A percentile compares a stretch with the other conserved stretches of the same genome.
Evolutionary conservation across 1,284 basidiomycete genomes (phyloP).

Genomic region (Phellopilus nigrolimitatus): DNA sequence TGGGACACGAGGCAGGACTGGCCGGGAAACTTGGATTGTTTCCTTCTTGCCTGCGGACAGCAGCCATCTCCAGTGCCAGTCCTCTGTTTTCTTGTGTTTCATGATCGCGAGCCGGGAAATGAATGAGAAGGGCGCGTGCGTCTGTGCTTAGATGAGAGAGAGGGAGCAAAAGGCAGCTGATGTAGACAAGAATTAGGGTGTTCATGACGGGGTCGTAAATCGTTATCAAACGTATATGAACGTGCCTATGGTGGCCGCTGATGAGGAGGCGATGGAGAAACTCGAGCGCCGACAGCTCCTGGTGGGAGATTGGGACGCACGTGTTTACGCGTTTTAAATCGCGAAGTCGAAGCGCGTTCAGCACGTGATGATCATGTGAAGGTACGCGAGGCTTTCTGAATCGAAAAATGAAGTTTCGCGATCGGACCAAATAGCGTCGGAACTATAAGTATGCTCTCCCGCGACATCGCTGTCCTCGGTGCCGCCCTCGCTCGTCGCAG

Average conservation of each 20-base stretch:
- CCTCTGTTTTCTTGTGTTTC: no score
- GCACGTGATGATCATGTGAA: slow-evolving; percentile 6
- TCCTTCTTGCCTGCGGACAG: slow-evolving; percentile 20
- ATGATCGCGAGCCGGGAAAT: neutral
- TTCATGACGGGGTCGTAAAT: no score
- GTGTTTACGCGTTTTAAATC: neutral
- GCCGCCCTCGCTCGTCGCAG: slow-evolving; percentile 2
- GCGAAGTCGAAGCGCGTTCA: slow-evolving; percentile 2
- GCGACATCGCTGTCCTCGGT: neutral
- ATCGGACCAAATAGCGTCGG: neutral
- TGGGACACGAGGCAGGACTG: slow-evolving; percentile 47
- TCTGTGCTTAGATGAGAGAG: slow-evolving; percentile 1
- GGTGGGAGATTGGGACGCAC: slow-evolving; percentile 7
- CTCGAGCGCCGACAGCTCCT: neutral
- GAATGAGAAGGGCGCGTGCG: slow-evolving; percentile 27
- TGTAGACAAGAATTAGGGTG: no score
- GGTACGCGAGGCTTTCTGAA: neutral
- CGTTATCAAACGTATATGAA: neutral
- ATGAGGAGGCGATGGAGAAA: neutral
- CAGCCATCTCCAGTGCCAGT: no score
- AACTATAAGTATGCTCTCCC: neutral
- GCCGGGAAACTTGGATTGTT: slow-evolving; percentile 45
- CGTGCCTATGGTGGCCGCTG: neutral
- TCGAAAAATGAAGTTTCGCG: no score
- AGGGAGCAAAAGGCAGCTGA: no score